Percentiles rank a stretch among this genome's conserved stretches.
These are phyloP conservation scores for Chrysanthemum seticuspe DNA, from an alignment of 129 eudicot genomes.

Conservation along the genomic window DNA sequence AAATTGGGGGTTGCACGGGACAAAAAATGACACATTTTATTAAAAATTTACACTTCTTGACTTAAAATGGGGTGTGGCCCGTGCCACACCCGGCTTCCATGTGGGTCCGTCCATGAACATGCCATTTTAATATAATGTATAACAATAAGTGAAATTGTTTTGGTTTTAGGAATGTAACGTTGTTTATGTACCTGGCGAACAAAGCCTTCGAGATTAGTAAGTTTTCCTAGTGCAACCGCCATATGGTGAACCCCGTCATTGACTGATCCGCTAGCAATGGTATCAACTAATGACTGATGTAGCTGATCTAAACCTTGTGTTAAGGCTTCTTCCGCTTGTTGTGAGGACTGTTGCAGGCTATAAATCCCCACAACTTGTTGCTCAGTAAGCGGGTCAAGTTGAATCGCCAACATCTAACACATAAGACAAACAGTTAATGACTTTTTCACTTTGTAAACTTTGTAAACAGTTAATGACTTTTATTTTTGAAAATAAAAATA, in stretches of 20 bases:
- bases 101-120: no score
- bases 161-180: not conserved
- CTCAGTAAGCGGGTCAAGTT: constrained; percentile 82
- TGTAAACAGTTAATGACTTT: no score
- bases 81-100: no score
- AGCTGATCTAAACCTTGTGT: constrained; percentile 82
- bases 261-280: constrained; percentile 58
- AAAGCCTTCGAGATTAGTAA: constrained; percentile 92
- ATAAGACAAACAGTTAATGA: not conserved
- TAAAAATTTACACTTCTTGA: no score
- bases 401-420: constrained; percentile 65
- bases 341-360: constrained; percentile 77
- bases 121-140: not conserved
- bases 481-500: not conserved
- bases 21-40: no score
- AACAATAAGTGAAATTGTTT: not conserved
- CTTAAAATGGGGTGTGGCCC: no score
- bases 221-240: constrained; percentile 93
- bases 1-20: no score
- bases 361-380: constrained; percentile 87
- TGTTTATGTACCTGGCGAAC: constrained; percentile 68
- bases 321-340: constrained; percentile 90
- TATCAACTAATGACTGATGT: constrained; percentile 76
- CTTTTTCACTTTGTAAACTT: no score
- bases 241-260: constrained; percentile 84